phyloP scores from a whole-genome alignment of 108 stramenopile genomes.

The Pseudonitzschia multiseries region DNA sequence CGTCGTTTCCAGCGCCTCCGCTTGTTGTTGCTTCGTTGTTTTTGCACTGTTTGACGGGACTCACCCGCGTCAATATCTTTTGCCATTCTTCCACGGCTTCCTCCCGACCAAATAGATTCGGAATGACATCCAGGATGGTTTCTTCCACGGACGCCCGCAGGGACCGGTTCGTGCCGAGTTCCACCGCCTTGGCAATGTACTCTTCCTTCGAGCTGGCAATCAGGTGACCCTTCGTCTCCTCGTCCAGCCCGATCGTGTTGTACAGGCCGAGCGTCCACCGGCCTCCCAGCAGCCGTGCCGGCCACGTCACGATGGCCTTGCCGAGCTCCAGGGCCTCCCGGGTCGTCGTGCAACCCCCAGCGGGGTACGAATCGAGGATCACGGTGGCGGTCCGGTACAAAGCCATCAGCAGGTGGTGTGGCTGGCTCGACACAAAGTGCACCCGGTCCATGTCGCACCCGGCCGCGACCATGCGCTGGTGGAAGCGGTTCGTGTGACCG shows the following conservation, averaged over 20 bases:
- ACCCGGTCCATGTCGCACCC: slow-evolving; percentile 41
- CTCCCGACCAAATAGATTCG: slow-evolving; percentile 15
- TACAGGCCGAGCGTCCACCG: slow-evolving; percentile 38
- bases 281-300: slow-evolving; percentile 40
- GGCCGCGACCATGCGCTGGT: slow-evolving; percentile 8
- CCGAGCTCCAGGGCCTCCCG: slow-evolving; percentile 42
- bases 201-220: slow-evolving; percentile 26
- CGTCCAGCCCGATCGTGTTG: slow-evolving; percentile 11
- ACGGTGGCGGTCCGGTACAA: slow-evolving; percentile 27
- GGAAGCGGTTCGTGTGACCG: background rate
- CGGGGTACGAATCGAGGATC: slow-evolving; percentile 42
- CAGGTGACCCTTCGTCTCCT: slow-evolving; percentile 11
- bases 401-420: slow-evolving; percentile 36
- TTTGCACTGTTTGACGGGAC: slow-evolving; percentile 20
- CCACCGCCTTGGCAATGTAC: slow-evolving; percentile 28
- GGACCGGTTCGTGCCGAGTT: slow-evolving; percentile 23
- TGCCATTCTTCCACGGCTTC: slow-evolving; percentile 32
- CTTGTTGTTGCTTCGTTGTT: background rate
- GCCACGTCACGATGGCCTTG: slow-evolving; percentile 42
- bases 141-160: slow-evolving; percentile 12
- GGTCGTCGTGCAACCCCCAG: slow-evolving; percentile 45
- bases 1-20: background rate
- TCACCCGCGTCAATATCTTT: slow-evolving; percentile 22
- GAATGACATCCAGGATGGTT: slow-evolving; percentile 7
- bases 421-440: slow-evolving; percentile 24